Evolutionary conservation across 129 eudicot genomes (phyloP), one percentile per base, ranked within the genome.

Genomic region (Cynara cardunculus): DNA sequence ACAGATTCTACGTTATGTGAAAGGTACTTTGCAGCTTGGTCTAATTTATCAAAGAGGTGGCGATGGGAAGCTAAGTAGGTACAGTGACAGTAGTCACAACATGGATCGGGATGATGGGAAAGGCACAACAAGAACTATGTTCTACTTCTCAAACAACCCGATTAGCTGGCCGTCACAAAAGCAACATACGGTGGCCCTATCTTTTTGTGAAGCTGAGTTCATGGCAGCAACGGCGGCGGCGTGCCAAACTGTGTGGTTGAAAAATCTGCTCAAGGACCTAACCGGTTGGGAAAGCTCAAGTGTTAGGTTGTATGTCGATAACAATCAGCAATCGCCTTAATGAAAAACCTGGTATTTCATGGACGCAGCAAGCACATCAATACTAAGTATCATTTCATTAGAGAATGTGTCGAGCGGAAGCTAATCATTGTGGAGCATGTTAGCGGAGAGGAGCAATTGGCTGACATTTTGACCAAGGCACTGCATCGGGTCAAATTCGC

Each of bases 271-370:
- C 26, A 27, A 25, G 26, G 27, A 25, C 26, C 41, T 35, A 35
- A 35, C 41, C 41, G 41, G 14, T 7, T 21, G 71, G 71, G 26
- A 11, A 19, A 66, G 26, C 10, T 10, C 71, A 66, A 25, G 71
- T 19, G 4, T 25, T 19, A 66, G 31, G 12, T 27, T 66, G 13
- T 27, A n/a, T 19, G 35, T 59, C 25, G 81, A 78, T n/a, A 78
- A 67, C 25, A 78, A 22, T 26, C 74, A 25, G 27, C 65, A 4
- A 78, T 78, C 37, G 81, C 81, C 3, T 34, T 78, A 8, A 21
- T 22, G 2, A 78, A 78, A 18, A 78, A 78, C 35, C 74, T 74
- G 11, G 65, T 34, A 4, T 31, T 31, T 65, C 74, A 65, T 78
- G n/a, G 56, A 7, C 70, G 70, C n/a, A 78, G 73, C 2, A 78